Evolutionary conservation across 148 eudicot genomes (phyloP), one percentile per base, ranked within the genome.

Genomic region (Dysphania ambrosioides): DNA sequence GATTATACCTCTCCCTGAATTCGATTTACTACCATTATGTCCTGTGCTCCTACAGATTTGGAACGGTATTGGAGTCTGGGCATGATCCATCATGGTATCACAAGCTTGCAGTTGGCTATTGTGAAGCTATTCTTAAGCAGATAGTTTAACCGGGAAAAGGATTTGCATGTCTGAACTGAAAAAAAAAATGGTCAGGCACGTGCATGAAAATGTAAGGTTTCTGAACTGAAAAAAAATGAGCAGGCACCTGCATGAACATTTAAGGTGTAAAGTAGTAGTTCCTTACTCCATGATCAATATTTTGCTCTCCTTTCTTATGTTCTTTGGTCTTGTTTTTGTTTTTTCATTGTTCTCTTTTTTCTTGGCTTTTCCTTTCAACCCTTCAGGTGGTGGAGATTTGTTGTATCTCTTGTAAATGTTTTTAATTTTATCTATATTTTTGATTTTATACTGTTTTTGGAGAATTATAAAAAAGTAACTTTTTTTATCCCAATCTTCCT

Each of bases 241-340:
- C 47, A 70, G 49, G 27, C 77, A 75, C 79, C 79, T 80, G 69
- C 74, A 59, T 71, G 61, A 75, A 44, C 30, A 11, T 78, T 79
- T 73, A 61, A 81, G 84, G 79, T 80, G 86, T 72, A 80, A 62
- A 47, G 26, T 70, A 58, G 56, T 29, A 32, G 44, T 68, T 72
- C 74, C 31, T 75, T 75, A 8, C 29, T 60, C 49, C 31, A 31
- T 42, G 57, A 35, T 31, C 29, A n/a, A 15, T 15, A 21, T 53
- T 30, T 23, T 40, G 18, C 30, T 49, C 15, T 51, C 19, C 23
- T 70, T 29, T 65, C 44, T 11, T 0, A 21, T n/a, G 21, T 21
- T 65, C 67, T 24, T 19, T 34, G 41, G 35, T 65, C 44, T 13
- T 58, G 21, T 11, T 24, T 62, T 51, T 29, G 27, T 47, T 21